Base-by-base conservation (phyloP, 2,329 filamentous ascomycete genomes). In the Fusarium papillatum region DNA sequence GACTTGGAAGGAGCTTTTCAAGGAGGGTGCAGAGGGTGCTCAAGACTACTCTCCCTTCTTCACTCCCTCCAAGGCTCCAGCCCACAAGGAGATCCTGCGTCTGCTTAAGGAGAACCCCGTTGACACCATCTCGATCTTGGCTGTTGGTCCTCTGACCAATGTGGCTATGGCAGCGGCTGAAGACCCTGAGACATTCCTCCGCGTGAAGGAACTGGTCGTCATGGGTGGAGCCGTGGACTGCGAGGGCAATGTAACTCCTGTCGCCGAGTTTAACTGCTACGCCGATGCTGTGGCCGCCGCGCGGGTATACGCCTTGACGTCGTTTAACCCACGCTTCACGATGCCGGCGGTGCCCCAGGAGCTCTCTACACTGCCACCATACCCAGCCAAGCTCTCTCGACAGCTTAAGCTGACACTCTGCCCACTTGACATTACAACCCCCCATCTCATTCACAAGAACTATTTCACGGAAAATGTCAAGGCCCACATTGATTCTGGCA, bases 261-360 rank as follows among this genome's bases (percentile, higher is more conserved):
- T 93, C 16, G 95, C 95, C 74, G 97, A 99, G 83, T 99, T 99
- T 90, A 99, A 99, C 87, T 94, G 94, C 69, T 98, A 95, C 81
- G 96, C 97, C 69, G 97, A 99, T 82, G 89, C 94, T 24, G 89
- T 95, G 48, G 94, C 95, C 34, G 91, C 94, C 0, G 94, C 95
- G 14, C 90, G 94, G 17, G 90, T 97, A 22, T 96, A 93, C 80
- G 94, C 95, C 9, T 87, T 97, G 73, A 95, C 94, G 1, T 95
- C 94, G 2, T 90, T 89, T 8, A 91, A 86, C 39, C 97, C 97
- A 1, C 85, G 88, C 16, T 94, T 93, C 4, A 98, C 95, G 6
- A 94, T 98, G 89, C 95, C 97, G 1, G 91, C 93, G 0, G 85
- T 92, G 16, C 88, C 90, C 41, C 83, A 84, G 66, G 85, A 85